A percentile compares a stretch with the other conserved stretches of the same genome.
phyloP scores from a whole-genome alignment of 2,329 filamentous ascomycete species.

The Microcyclospora tardicrescens region DNA sequence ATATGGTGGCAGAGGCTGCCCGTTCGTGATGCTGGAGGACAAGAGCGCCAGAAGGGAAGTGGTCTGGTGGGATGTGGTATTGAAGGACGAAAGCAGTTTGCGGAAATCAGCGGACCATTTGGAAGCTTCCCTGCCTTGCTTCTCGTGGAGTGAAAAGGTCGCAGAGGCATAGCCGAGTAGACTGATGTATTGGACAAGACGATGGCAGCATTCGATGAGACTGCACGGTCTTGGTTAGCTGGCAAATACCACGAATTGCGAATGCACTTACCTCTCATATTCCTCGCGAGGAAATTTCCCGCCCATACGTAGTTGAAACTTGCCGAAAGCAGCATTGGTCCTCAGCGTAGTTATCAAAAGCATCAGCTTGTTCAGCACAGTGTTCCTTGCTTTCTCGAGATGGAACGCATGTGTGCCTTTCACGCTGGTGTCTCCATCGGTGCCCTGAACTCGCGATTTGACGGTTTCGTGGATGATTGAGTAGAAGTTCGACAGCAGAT shows the following conservation, averaged over 20 bases:
- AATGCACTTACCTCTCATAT: conserved; percentile 37
- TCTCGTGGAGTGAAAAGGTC: conserved; percentile 29
- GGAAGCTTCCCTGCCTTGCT: conserved; percentile 28
- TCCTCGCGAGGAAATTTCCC: conserved; percentile 54
- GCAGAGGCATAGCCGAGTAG: conserved; percentile 52
- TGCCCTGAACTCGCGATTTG: conserved; percentile 44
- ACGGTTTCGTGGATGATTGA: conserved; percentile 57
- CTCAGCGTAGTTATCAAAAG: conserved; percentile 51
- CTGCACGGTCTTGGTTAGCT: conserved; percentile 14
- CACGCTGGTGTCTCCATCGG: conserved; percentile 37
- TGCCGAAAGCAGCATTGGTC: conserved; percentile 51
- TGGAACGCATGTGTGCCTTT: conserved; percentile 41
- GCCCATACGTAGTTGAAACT: conserved; percentile 57
- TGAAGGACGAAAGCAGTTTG: conserved; percentile 41
- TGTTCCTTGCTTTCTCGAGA: conserved; percentile 44
- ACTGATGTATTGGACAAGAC: conserved; percentile 53
- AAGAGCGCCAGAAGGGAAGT: conserved; percentile 56
- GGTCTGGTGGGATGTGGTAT: conserved; percentile 51
- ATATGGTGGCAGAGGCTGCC: conserved; percentile 58
- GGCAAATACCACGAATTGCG: background rate
- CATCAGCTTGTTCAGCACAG: conserved; percentile 56
- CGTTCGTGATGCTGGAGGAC: conserved; percentile 52
- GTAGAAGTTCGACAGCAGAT: conserved; percentile 62
- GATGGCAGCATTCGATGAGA: conserved; percentile 46
- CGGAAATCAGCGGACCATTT: conserved; percentile 51